A percentile compares a stretch with the other conserved stretches of the same genome.
These are phyloP conservation scores for Linnemannia hyalina DNA, from an alignment of 192 early-diverging fungal species.

Conservation along the genomic window DNA sequence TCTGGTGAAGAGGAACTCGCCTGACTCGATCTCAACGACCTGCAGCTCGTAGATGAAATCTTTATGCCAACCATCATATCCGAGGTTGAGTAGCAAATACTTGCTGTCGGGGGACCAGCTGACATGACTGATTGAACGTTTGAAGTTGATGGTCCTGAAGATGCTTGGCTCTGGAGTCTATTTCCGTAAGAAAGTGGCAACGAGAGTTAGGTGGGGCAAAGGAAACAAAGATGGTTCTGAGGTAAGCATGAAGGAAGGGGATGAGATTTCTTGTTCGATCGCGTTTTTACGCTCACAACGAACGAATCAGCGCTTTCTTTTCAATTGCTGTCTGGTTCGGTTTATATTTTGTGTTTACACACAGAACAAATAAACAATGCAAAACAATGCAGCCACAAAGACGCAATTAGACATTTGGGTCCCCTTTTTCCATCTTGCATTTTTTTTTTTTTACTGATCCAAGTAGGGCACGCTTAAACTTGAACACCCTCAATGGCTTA, in stretches of 20 bases:
- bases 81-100: constrained; percentile 19
- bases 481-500: not conserved
- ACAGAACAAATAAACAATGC: not conserved
- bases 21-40: constrained; percentile 18
- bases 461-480: not conserved
- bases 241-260: too few species aligned
- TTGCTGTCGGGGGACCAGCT: constrained; percentile 47
- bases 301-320: not conserved
- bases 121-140: constrained; percentile 2
- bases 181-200: not conserved
- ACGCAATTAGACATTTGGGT: not conserved
- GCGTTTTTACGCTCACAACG: not conserved
- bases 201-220: not conserved
- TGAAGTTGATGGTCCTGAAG: constrained; percentile 17
- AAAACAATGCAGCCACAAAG: not conserved
- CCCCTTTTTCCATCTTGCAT: not conserved
- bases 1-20: constrained; percentile 14
- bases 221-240: too few species aligned
- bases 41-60: constrained; percentile 1
- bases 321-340: not conserved
- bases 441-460: not conserved
- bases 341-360: not conserved
- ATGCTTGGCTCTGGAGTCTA: constrained; percentile 39
- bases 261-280: not conserved
- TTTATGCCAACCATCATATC: not conserved